These are phyloP conservation scores for Globisporangium abappressorium DNA, from an alignment of 352 stramenopile genomes.

Conservation along the genomic window DNA sequence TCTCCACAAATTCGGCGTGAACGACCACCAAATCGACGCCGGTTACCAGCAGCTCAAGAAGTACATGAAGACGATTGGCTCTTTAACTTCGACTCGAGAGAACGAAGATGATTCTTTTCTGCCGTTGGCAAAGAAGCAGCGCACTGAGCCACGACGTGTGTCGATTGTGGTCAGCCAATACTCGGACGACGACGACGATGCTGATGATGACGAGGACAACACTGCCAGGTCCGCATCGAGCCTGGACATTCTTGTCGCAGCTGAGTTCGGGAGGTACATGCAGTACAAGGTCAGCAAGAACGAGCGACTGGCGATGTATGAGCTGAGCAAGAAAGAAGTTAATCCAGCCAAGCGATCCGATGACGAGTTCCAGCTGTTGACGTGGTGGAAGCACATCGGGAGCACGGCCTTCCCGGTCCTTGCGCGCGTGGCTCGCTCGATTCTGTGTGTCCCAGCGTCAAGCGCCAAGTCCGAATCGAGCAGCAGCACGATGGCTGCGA, in stretches of 20 bases:
- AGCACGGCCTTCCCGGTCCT: neutral
- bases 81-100: neutral
- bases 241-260: neutral
- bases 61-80: neutral
- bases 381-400: conserved; percentile 7
- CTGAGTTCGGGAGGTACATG: neutral
- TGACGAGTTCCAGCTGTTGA: neutral
- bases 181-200: conserved; percentile 1
- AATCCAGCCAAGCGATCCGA: conserved; percentile 12
- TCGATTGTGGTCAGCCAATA: neutral
- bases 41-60: conserved; percentile 1
- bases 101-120: neutral
- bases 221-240: neutral
- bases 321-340: conserved; percentile 17
- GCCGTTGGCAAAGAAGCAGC: neutral
- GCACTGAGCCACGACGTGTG: neutral
- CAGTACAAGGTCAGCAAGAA: conserved; percentile 15
- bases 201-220: neutral
- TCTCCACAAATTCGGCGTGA: neutral
- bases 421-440: neutral
- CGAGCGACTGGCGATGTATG: conserved; percentile 15
- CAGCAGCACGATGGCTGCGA: neutral
- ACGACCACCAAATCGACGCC: neutral
- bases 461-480: neutral
- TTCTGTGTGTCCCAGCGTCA: conserved; percentile 5